A percentile compares a stretch with the other conserved stretches of the same genome.
Evolutionary conservation across 345 rosid species (phyloP).

Genomic region (Reutealis trisperma): DNA sequence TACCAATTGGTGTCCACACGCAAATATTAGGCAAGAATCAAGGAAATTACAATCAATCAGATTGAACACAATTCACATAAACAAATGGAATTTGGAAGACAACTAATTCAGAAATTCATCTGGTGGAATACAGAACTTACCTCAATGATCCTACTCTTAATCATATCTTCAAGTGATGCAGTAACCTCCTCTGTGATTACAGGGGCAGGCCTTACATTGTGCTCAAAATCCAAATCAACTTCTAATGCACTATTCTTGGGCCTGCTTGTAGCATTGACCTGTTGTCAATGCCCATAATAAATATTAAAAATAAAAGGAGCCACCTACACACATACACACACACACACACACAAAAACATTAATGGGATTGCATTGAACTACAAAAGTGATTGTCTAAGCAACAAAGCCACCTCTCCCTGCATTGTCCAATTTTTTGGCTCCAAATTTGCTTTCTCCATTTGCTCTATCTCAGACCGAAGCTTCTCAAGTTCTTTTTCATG

Average conservation of each 20-base stretch:
- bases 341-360: too few species aligned
- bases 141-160: constrained; percentile 73
- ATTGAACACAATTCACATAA: neutral
- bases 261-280: constrained; percentile 88
- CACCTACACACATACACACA: too few species aligned
- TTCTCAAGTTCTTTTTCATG: constrained; percentile 71
- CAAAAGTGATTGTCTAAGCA: neutral
- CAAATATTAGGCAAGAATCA: neutral
- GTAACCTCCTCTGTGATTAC: constrained; percentile 95
- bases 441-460: constrained; percentile 84
- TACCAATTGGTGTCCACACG: neutral
- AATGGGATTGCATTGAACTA: neutral
- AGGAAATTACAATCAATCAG: neutral
- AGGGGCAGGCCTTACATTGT: constrained; percentile 89
- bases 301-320: neutral
- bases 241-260: constrained; percentile 95
- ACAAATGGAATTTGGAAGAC: neutral
- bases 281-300: constrained; percentile 20
- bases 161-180: constrained; percentile 80
- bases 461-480: constrained; percentile 62
- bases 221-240: constrained; percentile 95
- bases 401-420: constrained; percentile 89
- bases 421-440: constrained; percentile 94
- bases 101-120: neutral
- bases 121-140: constrained; percentile 35